Conservation (phyloP, 1,139 yeast species). For the Kodamaea suecica region DNA sequence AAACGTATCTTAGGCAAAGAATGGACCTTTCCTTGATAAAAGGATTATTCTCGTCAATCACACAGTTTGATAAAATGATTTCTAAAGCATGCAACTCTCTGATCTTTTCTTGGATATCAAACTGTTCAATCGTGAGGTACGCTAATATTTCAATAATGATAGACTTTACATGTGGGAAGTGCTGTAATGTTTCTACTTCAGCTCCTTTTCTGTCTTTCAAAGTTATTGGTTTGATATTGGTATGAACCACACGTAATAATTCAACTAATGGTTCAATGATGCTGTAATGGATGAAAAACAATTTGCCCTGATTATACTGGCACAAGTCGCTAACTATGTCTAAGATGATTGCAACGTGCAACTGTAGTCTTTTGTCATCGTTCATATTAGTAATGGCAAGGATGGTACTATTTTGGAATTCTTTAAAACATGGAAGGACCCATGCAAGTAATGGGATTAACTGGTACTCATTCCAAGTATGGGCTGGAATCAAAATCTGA, state of each 20-base stretch:
- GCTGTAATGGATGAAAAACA: conserved; percentile 50
- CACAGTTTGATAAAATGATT: conserved; percentile 72
- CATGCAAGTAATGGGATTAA: conserved; percentile 54
- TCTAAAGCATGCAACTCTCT: conserved; percentile 68
- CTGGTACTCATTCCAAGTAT: conserved; percentile 52
- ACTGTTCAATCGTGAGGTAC: conserved; percentile 49
- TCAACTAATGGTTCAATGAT: conserved; percentile 44
- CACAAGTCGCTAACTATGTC: conserved; percentile 55
- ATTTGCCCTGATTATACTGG: conserved; percentile 49
- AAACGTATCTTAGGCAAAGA: conserved; percentile 65
- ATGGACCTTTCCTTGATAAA: conserved; percentile 83
- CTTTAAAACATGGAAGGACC: conserved; percentile 42
- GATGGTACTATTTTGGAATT: conserved; percentile 10
- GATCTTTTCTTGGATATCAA: conserved; percentile 61
- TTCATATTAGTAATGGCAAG: conserved; percentile 4
- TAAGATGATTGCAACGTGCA: conserved; percentile 18
- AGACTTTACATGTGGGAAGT: conserved; percentile 60
- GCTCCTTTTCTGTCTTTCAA: conserved; percentile 11
- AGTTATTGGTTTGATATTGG: conserved; percentile 29
- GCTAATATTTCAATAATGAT: conserved; percentile 61
- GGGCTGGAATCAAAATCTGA: conserved; percentile 47
- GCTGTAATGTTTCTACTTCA: conserved; percentile 17
- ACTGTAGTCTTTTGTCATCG: conserved; percentile 6
- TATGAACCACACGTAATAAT: conserved; percentile 49
- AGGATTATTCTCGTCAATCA: conserved; percentile 85